Evolutionary conservation across 371 early-diverging fungal genomes (phyloP), one percentile per base, ranked within the genome.

Genomic region (Mucor ambiguus): DNA sequence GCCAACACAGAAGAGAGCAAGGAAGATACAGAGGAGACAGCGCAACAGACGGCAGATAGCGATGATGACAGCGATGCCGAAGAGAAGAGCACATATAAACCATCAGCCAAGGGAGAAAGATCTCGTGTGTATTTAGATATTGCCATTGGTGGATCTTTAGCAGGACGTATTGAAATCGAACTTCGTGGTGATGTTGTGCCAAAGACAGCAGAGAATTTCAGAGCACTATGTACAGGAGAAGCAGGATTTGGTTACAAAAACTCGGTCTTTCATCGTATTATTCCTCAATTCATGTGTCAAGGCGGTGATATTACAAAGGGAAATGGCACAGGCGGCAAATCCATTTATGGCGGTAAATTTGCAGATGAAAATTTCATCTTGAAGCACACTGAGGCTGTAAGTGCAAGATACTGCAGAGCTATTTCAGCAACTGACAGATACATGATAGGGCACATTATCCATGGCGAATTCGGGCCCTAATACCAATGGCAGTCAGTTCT

Each of bases 401-500:
- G 73, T 68, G 46, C 16, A 7, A 32, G 30, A 3, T n/a, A 20
- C 2, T 1, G 12, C 5, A 16, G 0, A 18, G 4, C 30, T 5
- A 32, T 56, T 18, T n/a, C 18, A 6, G n/a, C 14, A 16, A 52
- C 16, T 33, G 26, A 24, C 29, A 29, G n/a, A 41, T 41, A 4
- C 16, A 20, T 79, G 46, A 85, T 64, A 71, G 72, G 75, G 93
- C 58, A 69, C 89, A 48, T 72, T 96, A 38, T 90, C 92, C 35
- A 98, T 97, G 97, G 97, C 99, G 41, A 99, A 98, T 76, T 84
- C 93, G 48, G 99, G 98, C 5, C 84, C 84, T 26, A 84, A 89
- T 74, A 90, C 98, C 78, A 98, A 99, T 84, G 98, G 98, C 58
- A 93, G 93, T 64, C 99, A 99, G 84, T 99, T 99, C 89, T 98